Percentiles rank a stretch among this genome's conserved stretches.
Conservation (phyloP, 345 rosid species). For the Rhizophora apiculata region DNA sequence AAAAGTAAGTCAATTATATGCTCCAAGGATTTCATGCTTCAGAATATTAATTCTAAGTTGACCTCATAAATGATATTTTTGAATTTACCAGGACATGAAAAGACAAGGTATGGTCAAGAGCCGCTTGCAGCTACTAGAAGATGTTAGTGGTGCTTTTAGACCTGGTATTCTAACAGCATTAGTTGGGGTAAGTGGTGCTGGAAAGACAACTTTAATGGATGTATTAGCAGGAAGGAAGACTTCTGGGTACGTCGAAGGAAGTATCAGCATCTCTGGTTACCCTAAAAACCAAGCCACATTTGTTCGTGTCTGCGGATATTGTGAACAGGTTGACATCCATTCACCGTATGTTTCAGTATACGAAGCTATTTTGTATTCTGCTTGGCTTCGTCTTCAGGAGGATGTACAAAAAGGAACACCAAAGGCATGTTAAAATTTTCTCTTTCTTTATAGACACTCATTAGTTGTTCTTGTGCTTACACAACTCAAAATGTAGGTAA, state of each 20-base stretch:
- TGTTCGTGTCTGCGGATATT: neutral
- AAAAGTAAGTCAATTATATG: neutral
- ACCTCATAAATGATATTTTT: neutral
- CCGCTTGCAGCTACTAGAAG: neutral
- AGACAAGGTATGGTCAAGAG: neutral
- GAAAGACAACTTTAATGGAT: constrained; percentile 1
- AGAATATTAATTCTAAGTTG: neutral
- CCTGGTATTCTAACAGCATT: neutral
- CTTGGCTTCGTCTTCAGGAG: neutral
- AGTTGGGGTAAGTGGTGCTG: neutral
- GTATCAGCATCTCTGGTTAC: neutral
- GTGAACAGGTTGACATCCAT: neutral
- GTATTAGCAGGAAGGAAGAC: neutral
- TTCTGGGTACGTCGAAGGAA: neutral
- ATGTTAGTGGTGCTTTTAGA: neutral
- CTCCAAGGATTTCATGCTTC: neutral
- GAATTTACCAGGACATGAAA: neutral
- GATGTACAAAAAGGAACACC: neutral
- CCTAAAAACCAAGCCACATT: neutral
- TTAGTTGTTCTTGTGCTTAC: neutral
- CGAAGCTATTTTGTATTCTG: neutral
- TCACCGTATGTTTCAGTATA: neutral
- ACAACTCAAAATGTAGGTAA: neutral
- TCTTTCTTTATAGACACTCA: neutral
- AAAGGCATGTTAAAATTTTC: neutral